phyloP scores from a whole-genome alignment of 257 asterid species.

The Galeopsis tetrahit region DNA sequence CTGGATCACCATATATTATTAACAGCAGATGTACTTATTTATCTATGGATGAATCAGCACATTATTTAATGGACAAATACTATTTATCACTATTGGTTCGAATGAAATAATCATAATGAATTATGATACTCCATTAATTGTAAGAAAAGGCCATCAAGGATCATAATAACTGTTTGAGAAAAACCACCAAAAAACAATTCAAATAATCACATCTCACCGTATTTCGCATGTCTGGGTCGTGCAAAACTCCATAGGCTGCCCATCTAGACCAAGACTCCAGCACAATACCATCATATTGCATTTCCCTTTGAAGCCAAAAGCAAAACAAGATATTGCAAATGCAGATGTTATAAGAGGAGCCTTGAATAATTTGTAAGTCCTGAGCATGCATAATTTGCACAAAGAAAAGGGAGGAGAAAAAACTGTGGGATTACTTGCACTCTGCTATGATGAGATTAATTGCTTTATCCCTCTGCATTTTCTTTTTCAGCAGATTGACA shows the following conservation, averaged over 20 bases:
- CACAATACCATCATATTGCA: slow-evolving; percentile 95
- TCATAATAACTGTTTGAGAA: background rate
- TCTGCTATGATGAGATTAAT: slow-evolving; percentile 68
- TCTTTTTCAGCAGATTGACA: slow-evolving; percentile 68
- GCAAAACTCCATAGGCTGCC: slow-evolving; percentile 92
- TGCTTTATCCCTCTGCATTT: slow-evolving; percentile 65
- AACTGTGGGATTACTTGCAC: slow-evolving; percentile 67
- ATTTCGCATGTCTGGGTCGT: slow-evolving; percentile 71
- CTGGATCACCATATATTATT: slow-evolving; percentile 10
- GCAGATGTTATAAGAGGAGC: slow-evolving; percentile 12
- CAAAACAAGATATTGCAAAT: slow-evolving; percentile 31
- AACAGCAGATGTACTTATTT: background rate
- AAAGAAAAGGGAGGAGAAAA: slow-evolving; percentile 26
- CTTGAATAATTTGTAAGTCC: slow-evolving; percentile 16
- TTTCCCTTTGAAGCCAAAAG: slow-evolving; percentile 58
- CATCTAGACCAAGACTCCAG: slow-evolving; percentile 98
- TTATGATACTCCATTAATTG: slow-evolving; percentile 10
- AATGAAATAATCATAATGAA: background rate
- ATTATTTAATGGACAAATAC: background rate
- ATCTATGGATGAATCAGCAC: background rate
- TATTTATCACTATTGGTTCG: background rate
- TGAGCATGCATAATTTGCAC: slow-evolving; percentile 4
- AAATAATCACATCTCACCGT: slow-evolving; percentile 48
- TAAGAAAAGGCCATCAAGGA: background rate
- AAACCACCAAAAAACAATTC: background rate